These are phyloP conservation scores for Epichloe hybrida DNA, from an alignment of 2,329 filamentous ascomycete genomes.

Conservation along the genomic window DNA sequence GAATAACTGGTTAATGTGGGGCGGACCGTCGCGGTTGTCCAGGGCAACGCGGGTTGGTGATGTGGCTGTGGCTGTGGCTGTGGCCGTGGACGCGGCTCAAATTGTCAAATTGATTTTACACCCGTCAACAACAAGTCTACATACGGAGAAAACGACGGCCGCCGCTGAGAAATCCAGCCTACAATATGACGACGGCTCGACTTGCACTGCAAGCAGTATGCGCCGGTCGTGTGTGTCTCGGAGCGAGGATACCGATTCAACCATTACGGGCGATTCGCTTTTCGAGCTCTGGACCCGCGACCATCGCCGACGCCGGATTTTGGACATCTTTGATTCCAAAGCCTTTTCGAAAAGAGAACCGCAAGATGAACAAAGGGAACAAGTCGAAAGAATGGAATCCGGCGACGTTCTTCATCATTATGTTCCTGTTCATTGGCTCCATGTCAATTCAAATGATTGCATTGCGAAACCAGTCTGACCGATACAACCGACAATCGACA, in stretches of 20 bases:
- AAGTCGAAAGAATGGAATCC: slow-evolving; percentile 58
- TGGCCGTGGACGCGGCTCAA: background rate
- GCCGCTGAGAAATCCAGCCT: background rate
- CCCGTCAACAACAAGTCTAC: background rate
- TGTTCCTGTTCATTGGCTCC: slow-evolving; percentile 79
- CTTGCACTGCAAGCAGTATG: background rate
- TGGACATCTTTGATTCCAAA: slow-evolving; percentile 61
- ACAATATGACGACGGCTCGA: slow-evolving; percentile 7
- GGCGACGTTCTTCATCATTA: slow-evolving; percentile 68
- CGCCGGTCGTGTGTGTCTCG: background rate
- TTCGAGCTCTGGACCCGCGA: slow-evolving; percentile 30
- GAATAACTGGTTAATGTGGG: slow-evolving; percentile 4
- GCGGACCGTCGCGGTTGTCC: slow-evolving; percentile 23
- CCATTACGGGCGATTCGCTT: slow-evolving; percentile 9
- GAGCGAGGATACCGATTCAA: background rate
- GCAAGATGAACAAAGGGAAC: slow-evolving; percentile 25
- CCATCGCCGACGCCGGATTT: slow-evolving; percentile 43
- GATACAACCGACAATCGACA: slow-evolving; percentile 63
- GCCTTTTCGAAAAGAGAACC: slow-evolving; percentile 37
- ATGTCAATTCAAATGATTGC: slow-evolving; percentile 90
- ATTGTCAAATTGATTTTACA: background rate
- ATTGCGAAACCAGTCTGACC: slow-evolving; percentile 59
- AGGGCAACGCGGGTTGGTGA: slow-evolving; percentile 18
- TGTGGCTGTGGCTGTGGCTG: background rate
- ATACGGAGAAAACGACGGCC: background rate